Conservation (phyloP, 2,329 filamentous ascomycete genomes). For the Salinomyces thailandicus region DNA sequence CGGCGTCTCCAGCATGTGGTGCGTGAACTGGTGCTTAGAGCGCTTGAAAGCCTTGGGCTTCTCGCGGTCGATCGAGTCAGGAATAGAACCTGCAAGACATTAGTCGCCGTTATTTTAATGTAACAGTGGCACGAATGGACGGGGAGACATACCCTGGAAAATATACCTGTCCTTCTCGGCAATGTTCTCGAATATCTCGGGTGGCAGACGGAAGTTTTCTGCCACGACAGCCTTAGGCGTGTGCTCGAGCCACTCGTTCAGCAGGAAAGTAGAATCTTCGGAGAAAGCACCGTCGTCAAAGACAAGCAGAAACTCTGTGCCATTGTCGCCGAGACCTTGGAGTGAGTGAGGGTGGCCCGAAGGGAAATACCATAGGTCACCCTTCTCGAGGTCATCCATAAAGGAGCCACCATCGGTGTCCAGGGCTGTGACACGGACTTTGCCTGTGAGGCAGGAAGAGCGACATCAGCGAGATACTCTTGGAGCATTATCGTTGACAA, state of each 20-base stretch:
- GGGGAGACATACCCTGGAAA: conserved; percentile 51
- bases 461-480: background rate
- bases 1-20: conserved; percentile 60
- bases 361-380: conserved; percentile 75
- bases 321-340: conserved; percentile 58
- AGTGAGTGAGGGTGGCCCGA: conserved; percentile 67
- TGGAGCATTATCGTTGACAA: no score
- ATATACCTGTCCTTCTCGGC: conserved; percentile 63
- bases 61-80: conserved; percentile 55
- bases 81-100: no score
- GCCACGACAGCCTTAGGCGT: conserved; percentile 61
- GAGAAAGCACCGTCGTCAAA: conserved; percentile 51
- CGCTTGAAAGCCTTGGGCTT: conserved; percentile 54
- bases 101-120: no score
- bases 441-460: conserved; percentile 57
- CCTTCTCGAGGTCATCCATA: conserved; percentile 64
- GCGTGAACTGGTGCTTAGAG: conserved; percentile 58
- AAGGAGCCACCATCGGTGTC: conserved; percentile 68
- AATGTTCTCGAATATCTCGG: conserved; percentile 59
- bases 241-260: conserved; percentile 61
- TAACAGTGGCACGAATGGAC: no score
- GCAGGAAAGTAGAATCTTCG: conserved; percentile 59
- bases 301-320: conserved; percentile 53
- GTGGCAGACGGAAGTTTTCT: conserved; percentile 64
- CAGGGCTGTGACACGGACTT: conserved; percentile 60